Base-by-base conservation (phyloP, 2,329 filamentous ascomycete species). In the Microthyrium microscopicum region DNA sequence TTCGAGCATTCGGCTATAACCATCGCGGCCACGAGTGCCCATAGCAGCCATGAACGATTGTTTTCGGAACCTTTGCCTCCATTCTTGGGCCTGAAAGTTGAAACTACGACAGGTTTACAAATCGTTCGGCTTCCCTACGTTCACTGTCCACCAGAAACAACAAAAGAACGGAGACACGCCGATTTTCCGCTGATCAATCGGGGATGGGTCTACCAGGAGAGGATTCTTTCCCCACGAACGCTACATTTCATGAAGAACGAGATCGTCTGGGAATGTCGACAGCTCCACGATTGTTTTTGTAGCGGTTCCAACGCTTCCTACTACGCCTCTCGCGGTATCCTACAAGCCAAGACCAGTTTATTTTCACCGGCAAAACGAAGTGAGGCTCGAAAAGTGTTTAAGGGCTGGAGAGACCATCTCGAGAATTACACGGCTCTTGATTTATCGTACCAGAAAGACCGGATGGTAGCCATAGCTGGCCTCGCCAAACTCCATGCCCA, bases 151-250 rank as follows among this genome's bases (percentile, higher is more conserved):
- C n/a, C n/a, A n/a, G n/a, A n/a, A n/a, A n/a, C n/a, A n/a, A n/a
- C n/a, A n/a, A n/a, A n/a, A n/a, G n/a, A n/a, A n/a, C n/a, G n/a
- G n/a, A n/a, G n/a, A n/a, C n/a, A n/a, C 19, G 5, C 25, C n/a
- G 18, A 25, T 20, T 33, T 33, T 7, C 33, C 25, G 16, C 21
- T 35, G 16, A 16, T 35, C n/a, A 15, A 26, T 15, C 16, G 35
- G 20, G 31, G 21, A 9, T 37, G 35, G 35, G 35, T 37, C 2
- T 37, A 20, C 17, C 35, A 37, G 18, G 35, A 37, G 19, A 21
- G 35, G 3, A 13, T 34, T 17, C 31, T 37, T 21, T 15, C 35
- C 5, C 30, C 31, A 5, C 34, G 35, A 9, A 35, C 26, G 4
- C 12, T 37, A 7, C 35, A 37, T 22, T 35, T 37, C 5, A n/a